Conservation (phyloP, 345 rosid genomes). For the Acer campestre region DNA sequence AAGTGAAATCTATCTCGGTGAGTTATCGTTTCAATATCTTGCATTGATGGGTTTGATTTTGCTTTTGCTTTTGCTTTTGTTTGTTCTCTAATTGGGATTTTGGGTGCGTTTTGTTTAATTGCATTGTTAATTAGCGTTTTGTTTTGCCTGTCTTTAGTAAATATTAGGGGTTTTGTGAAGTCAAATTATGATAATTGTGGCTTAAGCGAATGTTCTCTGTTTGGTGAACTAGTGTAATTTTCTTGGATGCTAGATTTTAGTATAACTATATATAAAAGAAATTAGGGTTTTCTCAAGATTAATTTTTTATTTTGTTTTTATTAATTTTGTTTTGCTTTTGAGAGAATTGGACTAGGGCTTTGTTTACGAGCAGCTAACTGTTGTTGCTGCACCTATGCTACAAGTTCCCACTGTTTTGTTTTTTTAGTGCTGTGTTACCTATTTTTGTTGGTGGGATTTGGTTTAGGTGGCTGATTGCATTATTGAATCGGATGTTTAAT, state of each 20-base stretch:
- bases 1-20: slow-evolving; percentile 25
- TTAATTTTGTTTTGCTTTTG: neutral
- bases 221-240: neutral
- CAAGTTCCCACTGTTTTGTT: neutral
- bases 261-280: neutral
- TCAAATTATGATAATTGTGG: neutral
- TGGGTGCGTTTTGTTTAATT: neutral
- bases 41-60: slow-evolving; percentile 6
- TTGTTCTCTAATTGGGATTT: neutral
- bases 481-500: slow-evolving; percentile 13
- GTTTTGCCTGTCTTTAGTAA: neutral
- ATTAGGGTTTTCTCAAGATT: neutral
- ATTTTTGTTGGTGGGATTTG: neutral
- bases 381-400: neutral
- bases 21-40: slow-evolving; percentile 14
- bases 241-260: neutral
- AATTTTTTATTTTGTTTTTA: neutral
- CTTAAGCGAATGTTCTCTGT: neutral
- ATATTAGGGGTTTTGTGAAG: too few species aligned
- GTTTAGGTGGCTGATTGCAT: slow-evolving; percentile 10
- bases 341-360: neutral
- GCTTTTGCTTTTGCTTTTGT: neutral
- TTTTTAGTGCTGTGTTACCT: neutral
- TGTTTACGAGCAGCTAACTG: neutral
- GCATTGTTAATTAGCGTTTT: slow-evolving; percentile 9